These are phyloP conservation scores for Forsythia viridissima DNA, from an alignment of 257 asterid species.

Conservation along the genomic window DNA sequence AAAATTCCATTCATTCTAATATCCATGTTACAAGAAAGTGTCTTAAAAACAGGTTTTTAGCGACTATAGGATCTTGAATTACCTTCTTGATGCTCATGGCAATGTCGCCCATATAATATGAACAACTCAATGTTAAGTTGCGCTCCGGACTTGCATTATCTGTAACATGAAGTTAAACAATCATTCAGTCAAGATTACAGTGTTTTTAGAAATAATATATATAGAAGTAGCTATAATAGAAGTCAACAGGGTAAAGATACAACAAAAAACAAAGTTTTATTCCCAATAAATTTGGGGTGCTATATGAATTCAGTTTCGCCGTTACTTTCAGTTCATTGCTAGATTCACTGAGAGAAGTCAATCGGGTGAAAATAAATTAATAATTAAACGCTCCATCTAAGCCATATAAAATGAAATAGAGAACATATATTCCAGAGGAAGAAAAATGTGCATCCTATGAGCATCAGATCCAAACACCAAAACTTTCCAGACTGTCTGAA, in stretches of 20 bases:
- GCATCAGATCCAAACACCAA: not conserved
- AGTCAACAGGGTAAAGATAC: not conserved
- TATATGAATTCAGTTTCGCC: not conserved
- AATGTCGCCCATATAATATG: slow-evolving; percentile 89
- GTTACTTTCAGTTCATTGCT: not conserved
- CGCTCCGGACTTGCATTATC: slow-evolving; percentile 86
- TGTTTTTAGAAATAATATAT: not conserved
- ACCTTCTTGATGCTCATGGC: slow-evolving; percentile 92
- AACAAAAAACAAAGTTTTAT: not conserved
- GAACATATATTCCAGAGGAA: not conserved
- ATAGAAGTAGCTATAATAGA: not conserved
- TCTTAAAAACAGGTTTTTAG: not conserved
- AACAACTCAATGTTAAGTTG: slow-evolving; percentile 70
- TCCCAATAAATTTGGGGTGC: not conserved
- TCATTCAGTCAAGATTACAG: slow-evolving; percentile 8
- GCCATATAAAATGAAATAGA: not conserved
- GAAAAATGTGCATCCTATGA: not conserved
- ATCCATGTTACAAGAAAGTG: not conserved
- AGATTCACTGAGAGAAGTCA: not conserved
- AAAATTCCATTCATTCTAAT: not conserved
- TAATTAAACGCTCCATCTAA: not conserved
- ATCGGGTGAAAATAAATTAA: not conserved
- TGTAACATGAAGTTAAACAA: slow-evolving; percentile 39
- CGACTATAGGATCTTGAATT: slow-evolving; percentile 19
- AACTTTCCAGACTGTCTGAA: not conserved